Percentiles rank a stretch among this genome's conserved stretches.
phyloP scores from a whole-genome alignment of 768 basidiomycete genomes.

The Boletus rubroflammeus region DNA sequence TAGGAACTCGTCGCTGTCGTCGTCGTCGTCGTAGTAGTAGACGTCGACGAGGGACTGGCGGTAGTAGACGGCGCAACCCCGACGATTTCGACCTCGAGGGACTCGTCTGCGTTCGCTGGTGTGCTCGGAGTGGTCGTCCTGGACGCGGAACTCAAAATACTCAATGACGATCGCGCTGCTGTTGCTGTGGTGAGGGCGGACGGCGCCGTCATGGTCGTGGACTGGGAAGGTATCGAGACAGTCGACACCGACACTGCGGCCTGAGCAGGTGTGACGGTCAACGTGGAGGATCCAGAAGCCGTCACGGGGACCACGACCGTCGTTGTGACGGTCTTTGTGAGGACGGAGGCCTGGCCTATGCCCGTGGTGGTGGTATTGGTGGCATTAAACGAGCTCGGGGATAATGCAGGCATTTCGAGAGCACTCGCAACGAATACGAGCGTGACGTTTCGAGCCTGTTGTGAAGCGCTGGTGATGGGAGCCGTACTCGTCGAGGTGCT shows the following conservation, averaged over 20 bases:
- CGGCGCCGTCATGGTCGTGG: neutral
- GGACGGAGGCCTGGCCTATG: neutral
- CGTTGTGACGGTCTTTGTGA: slow-evolving; percentile 29
- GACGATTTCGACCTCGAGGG: slow-evolving; percentile 24
- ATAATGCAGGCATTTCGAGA: slow-evolving; percentile 27
- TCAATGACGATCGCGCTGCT: slow-evolving; percentile 2
- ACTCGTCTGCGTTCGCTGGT: slow-evolving; percentile 2
- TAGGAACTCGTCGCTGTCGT: neutral
- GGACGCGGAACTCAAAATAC: neutral
- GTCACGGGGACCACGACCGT: slow-evolving; percentile 17
- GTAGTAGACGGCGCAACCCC: slow-evolving; percentile 4
- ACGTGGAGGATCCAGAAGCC: neutral
- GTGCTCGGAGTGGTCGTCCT: neutral
- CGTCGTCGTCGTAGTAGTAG: neutral
- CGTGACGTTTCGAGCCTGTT: slow-evolving; percentile 39
- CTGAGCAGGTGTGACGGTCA: slow-evolving; percentile 4
- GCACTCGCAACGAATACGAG: slow-evolving; percentile 48
- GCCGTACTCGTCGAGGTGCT: slow-evolving; percentile 14
- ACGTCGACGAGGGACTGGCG: neutral
- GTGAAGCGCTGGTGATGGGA: slow-evolving; percentile 8
- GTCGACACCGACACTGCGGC: slow-evolving; percentile 16
- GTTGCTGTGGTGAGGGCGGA: slow-evolving; percentile 1
- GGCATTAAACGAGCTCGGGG: neutral
- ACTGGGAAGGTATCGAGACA: slow-evolving; percentile 1
- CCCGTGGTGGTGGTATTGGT: neutral